A percentile compares a stretch with the other conserved stretches of the same genome.
phyloP scores from a whole-genome alignment of 192 early-diverging fungal species.

The Chytriomyces confervae region DNA sequence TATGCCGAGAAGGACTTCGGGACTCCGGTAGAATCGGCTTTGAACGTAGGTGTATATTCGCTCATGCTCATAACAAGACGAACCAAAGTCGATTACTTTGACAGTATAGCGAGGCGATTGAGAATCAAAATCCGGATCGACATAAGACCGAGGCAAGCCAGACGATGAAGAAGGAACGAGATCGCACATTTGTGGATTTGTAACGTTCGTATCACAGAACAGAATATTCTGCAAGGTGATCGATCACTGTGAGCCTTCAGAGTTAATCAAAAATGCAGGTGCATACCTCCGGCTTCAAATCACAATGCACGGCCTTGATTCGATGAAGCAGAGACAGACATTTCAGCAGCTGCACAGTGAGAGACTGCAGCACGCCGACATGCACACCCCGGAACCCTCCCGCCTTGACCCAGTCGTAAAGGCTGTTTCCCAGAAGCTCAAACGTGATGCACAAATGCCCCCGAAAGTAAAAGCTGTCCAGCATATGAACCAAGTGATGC shows the following conservation, averaged over 20 bases:
- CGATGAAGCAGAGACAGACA: constrained; percentile 75
- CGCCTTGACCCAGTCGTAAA: constrained; percentile 96
- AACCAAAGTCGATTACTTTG: constrained; percentile 99
- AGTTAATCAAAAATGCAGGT: constrained; percentile 10
- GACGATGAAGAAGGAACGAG: constrained; percentile 26
- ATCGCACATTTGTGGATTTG: constrained; percentile 44
- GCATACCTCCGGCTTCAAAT: constrained; percentile 90
- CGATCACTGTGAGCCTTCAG: neutral
- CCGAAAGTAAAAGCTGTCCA: constrained; percentile 89
- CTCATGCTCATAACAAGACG: constrained; percentile 89
- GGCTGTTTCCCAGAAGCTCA: constrained; percentile 89
- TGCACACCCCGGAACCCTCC: constrained; percentile 88
- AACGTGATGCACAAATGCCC: constrained; percentile 93
- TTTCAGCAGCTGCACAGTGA: constrained; percentile 82
- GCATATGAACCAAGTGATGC: constrained; percentile 84
- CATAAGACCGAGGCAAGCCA: constrained; percentile 57
- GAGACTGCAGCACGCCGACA: constrained; percentile 71
- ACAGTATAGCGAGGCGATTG: constrained; percentile 58
- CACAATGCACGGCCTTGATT: constrained; percentile 88
- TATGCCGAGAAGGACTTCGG: constrained; percentile 90
- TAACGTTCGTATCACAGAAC: constrained; percentile 66
- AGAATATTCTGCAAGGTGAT: constrained; percentile 73
- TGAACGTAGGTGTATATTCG: constrained; percentile 97
- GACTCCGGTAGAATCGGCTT: constrained; percentile 92
- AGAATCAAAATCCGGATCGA: constrained; percentile 66